Evolutionary conservation across 768 basidiomycete genomes (phyloP), one percentile per base, ranked within the genome.

Genomic region (Suillus plorans): DNA sequence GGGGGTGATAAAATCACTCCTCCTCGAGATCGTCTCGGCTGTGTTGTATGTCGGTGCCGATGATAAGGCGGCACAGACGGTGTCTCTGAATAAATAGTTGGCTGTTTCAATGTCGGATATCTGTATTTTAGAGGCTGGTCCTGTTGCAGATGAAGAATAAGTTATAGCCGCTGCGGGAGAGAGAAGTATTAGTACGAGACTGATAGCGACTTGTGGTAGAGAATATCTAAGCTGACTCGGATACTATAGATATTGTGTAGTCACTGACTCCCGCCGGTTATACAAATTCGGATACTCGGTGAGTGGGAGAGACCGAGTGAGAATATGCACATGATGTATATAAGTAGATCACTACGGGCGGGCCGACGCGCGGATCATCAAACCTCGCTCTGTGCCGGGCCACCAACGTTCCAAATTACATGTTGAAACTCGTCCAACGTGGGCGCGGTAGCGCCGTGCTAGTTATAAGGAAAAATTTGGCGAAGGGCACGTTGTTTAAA

Each of bases 1-100:
- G 25, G 25, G 10, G 67, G 74, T 74, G 73, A 68, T 71, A 67
- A 61, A 28, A 65, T 73, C 68, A 62, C 68, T 71, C 71, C 71
- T 67, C 59, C 57, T 58, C 37, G 39, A 41, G 39, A 58, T 58
- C 56, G 57, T 13, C 39, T 58, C 37, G 56, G 25, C 25, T 41
- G 25, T 58, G 22, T 58, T 10, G 22, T 41, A 18, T 57, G 56
- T 39, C 56, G 22, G 22, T 58, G 8, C 56, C 37, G 57, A 41
- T 55, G 28, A 34, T 34, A 34, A 20, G 31, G 18, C 31, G 57
- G 39, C 57, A 58, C 57, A 39, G 37, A 39, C 57, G 22, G 57
- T 39, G 22, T 39, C 25, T 25, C 16, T 25, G 25, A 16, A 25
- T 41, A 5, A 55, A 41, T 28, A 5, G 18, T 18, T 39, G 39